Percentiles rank a stretch among this genome's conserved stretches.
These are phyloP conservation scores for Cystobasidiopsis lactophilus DNA, from an alignment of 768 basidiomycete species.

Conservation along the genomic window DNA sequence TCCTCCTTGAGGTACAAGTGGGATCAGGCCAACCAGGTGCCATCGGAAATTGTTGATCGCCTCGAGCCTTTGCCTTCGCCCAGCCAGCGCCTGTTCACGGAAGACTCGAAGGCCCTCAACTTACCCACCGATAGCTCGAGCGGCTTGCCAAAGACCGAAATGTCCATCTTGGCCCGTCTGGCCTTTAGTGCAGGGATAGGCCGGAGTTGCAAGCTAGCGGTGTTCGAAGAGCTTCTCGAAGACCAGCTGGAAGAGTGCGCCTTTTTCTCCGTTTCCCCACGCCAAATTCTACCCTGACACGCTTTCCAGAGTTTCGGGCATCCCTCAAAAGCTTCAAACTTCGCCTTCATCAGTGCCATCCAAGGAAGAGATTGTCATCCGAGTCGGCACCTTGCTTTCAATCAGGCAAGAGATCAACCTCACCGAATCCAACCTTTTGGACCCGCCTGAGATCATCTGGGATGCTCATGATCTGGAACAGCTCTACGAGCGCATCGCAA, in stretches of 20 bases:
- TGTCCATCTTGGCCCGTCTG: constrained; percentile 17
- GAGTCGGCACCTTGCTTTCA: constrained; percentile 73
- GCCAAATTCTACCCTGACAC: too few species aligned
- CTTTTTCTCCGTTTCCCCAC: constrained; percentile 9
- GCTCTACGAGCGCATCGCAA: constrained; percentile 53
- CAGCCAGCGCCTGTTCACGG: background rate
- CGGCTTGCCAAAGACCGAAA: constrained; percentile 1
- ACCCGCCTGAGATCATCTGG: constrained; percentile 30
- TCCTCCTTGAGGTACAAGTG: too few species aligned
- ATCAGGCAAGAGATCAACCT: constrained; percentile 82
- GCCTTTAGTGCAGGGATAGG: constrained; percentile 18
- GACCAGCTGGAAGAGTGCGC: constrained; percentile 13
- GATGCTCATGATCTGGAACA: constrained; percentile 25
- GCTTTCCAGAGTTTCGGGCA: too few species aligned
- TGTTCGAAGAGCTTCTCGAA: constrained; percentile 20
- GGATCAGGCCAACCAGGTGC: too few species aligned
- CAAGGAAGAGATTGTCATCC: constrained; percentile 56
- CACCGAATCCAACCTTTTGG: constrained; percentile 67
- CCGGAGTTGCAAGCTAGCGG: constrained; percentile 18
- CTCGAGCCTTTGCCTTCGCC: too few species aligned
- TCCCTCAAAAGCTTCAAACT: too few species aligned
- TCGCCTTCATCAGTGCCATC: too few species aligned
- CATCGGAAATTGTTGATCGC: too few species aligned
- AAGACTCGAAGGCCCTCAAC: background rate
- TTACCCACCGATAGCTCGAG: background rate